These are phyloP conservation scores for Trichoderma reesei DNA, from an alignment of 495 filamentous ascomycete genomes.

Conservation along the genomic window DNA sequence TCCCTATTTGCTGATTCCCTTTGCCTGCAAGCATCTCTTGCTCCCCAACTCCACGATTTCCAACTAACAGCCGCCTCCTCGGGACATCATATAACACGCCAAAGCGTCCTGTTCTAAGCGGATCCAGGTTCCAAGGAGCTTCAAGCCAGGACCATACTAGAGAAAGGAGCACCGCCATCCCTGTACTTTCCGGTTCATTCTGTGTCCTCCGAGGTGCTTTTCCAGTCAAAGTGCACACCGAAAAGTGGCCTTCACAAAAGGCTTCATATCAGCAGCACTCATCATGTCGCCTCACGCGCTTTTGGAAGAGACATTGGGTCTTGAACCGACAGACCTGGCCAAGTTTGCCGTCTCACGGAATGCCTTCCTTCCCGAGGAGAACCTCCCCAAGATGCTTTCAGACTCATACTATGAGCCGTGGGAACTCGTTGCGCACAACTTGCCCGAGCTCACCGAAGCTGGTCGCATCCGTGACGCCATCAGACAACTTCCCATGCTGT, in stretches of 20 bases:
- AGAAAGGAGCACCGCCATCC: no score
- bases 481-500: constrained; percentile 16
- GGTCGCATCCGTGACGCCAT: constrained; percentile 12
- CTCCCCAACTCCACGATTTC: not conserved
- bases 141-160: no score
- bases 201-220: no score
- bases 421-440: constrained; percentile 15
- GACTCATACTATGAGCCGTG: constrained; percentile 17
- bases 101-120: not conserved
- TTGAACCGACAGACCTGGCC: not conserved
- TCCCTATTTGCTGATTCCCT: not conserved
- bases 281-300: constrained; percentile 10
- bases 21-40: no score
- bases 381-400: not conserved
- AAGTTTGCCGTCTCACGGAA: constrained; percentile 9
- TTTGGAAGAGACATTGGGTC: not conserved
- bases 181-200: no score
- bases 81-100: not conserved
- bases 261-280: not conserved
- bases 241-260: no score
- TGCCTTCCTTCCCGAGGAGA: constrained; percentile 6
- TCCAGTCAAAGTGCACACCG: no score
- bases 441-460: constrained; percentile 15
- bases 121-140: not conserved
- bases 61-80: not conserved